These are phyloP conservation scores for Myxozyma neglecta DNA, from an alignment of 805 yeast species.

Conservation along the genomic window DNA sequence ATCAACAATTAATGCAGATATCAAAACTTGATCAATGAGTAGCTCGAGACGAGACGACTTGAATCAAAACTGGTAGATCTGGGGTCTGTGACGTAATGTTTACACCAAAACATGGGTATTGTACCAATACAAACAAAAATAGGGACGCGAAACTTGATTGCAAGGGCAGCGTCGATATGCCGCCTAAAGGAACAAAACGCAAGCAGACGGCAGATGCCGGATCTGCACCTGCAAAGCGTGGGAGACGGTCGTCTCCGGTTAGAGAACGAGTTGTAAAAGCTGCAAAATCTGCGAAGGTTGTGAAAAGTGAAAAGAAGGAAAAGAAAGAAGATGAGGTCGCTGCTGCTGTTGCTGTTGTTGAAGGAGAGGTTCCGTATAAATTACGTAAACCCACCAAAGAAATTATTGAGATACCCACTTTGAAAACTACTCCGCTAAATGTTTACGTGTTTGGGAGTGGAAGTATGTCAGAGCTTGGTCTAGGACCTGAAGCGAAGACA, in stretches of 20 bases:
- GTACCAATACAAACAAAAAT: not conserved
- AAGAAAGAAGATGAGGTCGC: not conserved
- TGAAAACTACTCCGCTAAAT: constrained; percentile 56
- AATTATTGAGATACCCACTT: constrained; percentile 33
- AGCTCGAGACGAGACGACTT: no score
- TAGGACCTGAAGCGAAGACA: constrained; percentile 91
- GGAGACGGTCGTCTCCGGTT: not conserved
- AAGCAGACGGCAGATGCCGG: constrained; percentile 13
- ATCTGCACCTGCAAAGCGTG: constrained; percentile 9
- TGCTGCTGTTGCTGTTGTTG: not conserved
- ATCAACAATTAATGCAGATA: not conserved
- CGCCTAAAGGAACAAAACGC: constrained; percentile 18
- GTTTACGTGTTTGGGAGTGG: constrained; percentile 96
- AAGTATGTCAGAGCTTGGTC: constrained; percentile 93
- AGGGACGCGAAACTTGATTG: not conserved
- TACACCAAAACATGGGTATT: not conserved
- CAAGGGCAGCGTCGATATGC: not conserved
- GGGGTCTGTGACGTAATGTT: not conserved
- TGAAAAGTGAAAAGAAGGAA: no score
- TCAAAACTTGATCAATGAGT: no score
- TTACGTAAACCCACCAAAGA: constrained; percentile 15
- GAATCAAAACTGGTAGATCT: not conserved
- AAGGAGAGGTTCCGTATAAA: constrained; percentile 5
- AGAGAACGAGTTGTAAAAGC: not conserved
- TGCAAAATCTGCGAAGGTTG: no score